Evolutionary conservation across 2,329 filamentous ascomycete genomes (phyloP).

Genomic region (Aspergillus oerlinghausenensis): DNA sequence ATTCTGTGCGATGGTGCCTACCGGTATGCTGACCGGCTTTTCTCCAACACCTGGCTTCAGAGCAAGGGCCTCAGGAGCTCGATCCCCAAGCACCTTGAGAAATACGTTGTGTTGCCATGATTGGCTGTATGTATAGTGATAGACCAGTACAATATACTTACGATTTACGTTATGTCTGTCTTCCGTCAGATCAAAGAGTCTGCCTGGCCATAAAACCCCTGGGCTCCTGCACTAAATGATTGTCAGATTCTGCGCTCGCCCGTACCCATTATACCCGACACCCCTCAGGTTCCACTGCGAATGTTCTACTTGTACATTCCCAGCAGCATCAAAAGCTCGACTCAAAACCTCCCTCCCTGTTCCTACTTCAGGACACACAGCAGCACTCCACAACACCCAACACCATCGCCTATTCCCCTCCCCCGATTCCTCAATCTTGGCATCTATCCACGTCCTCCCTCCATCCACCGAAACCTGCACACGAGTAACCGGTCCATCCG

Average conservation of each 20-base stretch:
- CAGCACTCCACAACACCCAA: conserved; percentile 53
- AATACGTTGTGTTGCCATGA: conserved; percentile 88
- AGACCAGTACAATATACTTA: neutral
- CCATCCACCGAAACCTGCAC: conserved; percentile 52
- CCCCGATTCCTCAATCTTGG: conserved; percentile 32
- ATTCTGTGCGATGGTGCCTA: conserved; percentile 96
- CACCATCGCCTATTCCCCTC: conserved; percentile 45
- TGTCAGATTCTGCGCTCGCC: conserved; percentile 48
- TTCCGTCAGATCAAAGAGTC: neutral
- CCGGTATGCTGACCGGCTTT: conserved; percentile 87
- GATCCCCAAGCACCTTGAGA: conserved; percentile 79
- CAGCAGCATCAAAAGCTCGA: conserved; percentile 50
- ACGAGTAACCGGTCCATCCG: conserved; percentile 48
- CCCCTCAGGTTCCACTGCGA: conserved; percentile 57
- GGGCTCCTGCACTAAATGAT: conserved; percentile 25
- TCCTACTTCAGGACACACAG: conserved; percentile 40
- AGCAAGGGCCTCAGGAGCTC: conserved; percentile 77
- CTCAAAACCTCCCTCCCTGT: conserved; percentile 46
- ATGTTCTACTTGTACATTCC: conserved; percentile 47
- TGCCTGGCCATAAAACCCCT: neutral
- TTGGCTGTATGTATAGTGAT: neutral
- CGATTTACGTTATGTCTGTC: neutral
- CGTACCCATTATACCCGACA: conserved; percentile 58
- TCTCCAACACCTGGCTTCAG: conserved; percentile 85
- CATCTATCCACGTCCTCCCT: conserved; percentile 48